Base-by-base conservation (phyloP, 441 rosid genomes). In the Croton setiger region DNA sequence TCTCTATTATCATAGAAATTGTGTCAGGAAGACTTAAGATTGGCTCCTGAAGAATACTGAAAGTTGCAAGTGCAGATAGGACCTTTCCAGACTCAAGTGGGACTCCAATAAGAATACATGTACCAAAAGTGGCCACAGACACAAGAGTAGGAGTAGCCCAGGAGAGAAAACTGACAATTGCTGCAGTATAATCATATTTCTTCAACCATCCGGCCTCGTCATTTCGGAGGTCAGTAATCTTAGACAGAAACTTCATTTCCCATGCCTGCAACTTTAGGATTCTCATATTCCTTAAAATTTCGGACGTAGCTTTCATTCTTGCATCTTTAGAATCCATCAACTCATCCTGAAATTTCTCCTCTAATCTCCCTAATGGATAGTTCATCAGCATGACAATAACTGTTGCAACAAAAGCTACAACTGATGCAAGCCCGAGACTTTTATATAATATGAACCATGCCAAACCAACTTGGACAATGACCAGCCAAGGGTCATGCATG, bases 191-290 rank as follows among this genome's bases (percentile, higher is more conserved):
- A 15, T 83, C 66, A 51, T 5, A 84, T 64, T 78, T 86, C 66
- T 72, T 88, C 78, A 88, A 62, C 89, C 88, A 88, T 5, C 79
- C 81, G 4, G 80, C 53, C 74, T 88, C 89, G 1, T 7, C 57
- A 35, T 75, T 60, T 72, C 88, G 77, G 10, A 86, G 78, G 33
- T 81, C 83, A 23, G 72, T 18, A 57, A 86, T 74, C 72, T 82
- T 85, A 8, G 85, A 79, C 71, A 88, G 56, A 72, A 88, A 86
- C 73, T 85, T 88, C 86, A 86, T 85, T 78, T 88, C 91, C 91
- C 91, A 88, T 6, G 78, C 94, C 69, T 88, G 93, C 74, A 88
- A 85, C 69, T 88, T 88, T 64, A 85, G 85, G 78, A 88, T 88
- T 63, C 80, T 85, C 87, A 88, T 86, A 74, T 83, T 86, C 66